A percentile compares a stretch with the other conserved stretches of the same genome.
Evolutionary conservation across 257 asterid genomes (phyloP).

Genomic region (Gardenia jasminoides): DNA sequence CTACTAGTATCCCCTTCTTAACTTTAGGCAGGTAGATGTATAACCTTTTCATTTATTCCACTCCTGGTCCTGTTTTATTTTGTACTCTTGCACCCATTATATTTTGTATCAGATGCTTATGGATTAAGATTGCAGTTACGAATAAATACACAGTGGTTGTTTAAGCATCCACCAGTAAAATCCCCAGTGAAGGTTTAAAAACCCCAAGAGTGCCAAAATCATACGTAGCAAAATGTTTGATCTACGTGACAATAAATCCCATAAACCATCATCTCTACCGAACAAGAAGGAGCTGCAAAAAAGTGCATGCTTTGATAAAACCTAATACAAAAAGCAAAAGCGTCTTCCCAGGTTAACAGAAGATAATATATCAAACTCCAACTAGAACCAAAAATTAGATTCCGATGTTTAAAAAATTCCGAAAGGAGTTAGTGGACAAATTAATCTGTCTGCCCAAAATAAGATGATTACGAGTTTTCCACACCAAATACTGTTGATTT

Average conservation of each 20-base stretch:
- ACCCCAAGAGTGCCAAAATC: neutral
- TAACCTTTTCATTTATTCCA: too few species aligned
- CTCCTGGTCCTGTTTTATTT: too few species aligned
- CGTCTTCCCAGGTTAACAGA: neutral
- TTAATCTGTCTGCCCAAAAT: neutral
- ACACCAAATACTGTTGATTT: neutral
- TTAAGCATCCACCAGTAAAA: constrained; percentile 21
- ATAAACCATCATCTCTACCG: constrained; percentile 10
- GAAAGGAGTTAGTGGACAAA: neutral
- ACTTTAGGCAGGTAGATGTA: too few species aligned
- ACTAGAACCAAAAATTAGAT: neutral
- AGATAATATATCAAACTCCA: constrained; percentile 22
- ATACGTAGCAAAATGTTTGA: neutral
- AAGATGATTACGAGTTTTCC: neutral
- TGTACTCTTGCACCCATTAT: too few species aligned
- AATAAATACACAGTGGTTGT: constrained; percentile 9
- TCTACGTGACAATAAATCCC: constrained; percentile 22
- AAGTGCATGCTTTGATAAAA: neutral
- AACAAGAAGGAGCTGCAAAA: neutral
- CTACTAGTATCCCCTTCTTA: too few species aligned
- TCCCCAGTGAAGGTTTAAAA: neutral
- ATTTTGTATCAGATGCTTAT: too few species aligned
- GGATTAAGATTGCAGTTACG: too few species aligned
- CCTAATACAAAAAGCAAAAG: constrained; percentile 2
- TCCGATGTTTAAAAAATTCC: neutral